Conservation (phyloP, 2,329 filamentous ascomycete species). For the Claviceps maximensis region DNA sequence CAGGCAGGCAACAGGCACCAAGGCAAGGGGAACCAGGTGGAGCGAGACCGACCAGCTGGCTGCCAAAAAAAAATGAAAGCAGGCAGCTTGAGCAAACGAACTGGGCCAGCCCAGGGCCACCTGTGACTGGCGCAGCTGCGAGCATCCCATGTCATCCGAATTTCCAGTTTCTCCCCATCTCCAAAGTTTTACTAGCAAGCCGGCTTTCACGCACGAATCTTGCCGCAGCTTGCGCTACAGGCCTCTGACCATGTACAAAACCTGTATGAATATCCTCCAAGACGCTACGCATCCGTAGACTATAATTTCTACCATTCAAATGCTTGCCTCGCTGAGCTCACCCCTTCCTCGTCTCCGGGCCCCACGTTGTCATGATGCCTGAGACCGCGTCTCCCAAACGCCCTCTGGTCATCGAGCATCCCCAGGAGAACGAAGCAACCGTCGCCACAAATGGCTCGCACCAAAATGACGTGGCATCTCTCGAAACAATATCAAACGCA, state of each 20-base stretch:
- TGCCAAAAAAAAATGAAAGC: too few relatives aligned
- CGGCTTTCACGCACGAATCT: conserved; percentile 28
- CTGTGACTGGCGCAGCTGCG: conserved; percentile 1
- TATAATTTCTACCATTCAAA: conserved; percentile 41
- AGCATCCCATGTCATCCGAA: conserved; percentile 6
- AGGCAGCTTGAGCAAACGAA: too few relatives aligned
- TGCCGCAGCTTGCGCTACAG: conserved; percentile 32
- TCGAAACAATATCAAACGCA: conserved; percentile 8
- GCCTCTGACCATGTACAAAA: conserved; percentile 42
- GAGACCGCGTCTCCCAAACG: conserved; percentile 44
- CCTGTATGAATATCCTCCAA: conserved; percentile 31
- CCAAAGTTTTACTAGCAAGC: conserved; percentile 40
- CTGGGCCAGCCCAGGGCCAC: not conserved
- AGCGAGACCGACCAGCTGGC: too few relatives aligned
- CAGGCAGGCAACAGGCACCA: not conserved
- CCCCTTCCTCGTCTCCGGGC: conserved; percentile 31
- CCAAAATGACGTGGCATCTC: conserved; percentile 11
- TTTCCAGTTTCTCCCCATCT: conserved; percentile 18
- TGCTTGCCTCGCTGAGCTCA: conserved; percentile 43
- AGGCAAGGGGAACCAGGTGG: not conserved
- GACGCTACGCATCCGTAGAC: conserved; percentile 38
- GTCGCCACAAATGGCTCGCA: conserved; percentile 11
- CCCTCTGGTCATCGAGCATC: conserved; percentile 19
- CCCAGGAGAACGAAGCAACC: conserved; percentile 14
- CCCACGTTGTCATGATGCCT: conserved; percentile 40